Evolutionary conservation across 352 stramenopile species (phyloP), one percentile per base, ranked within the genome.

Genomic region (Paralagenidium karlingii): DNA sequence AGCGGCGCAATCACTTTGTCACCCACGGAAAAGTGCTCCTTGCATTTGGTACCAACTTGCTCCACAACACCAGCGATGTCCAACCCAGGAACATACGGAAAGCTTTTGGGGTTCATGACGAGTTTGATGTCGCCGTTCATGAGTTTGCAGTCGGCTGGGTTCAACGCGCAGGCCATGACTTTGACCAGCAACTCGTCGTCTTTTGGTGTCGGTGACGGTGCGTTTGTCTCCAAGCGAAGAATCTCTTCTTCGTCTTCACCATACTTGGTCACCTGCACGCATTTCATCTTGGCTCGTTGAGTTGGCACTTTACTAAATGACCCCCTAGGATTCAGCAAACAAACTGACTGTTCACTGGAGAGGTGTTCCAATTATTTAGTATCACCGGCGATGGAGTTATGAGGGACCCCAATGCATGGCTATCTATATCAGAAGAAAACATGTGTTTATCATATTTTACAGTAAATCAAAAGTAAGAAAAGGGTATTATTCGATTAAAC

Each of bases 21-120:
- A 9, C 63, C 63, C 13, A 46, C 31, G 4, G 49, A 42, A 34
- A 73, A 58, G 7, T 21, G 11, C n/a, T n/a, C n/a, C 24, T 13
- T 40, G 27, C 54, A 68, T 10, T 50, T 40, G 18, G 32, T 18
- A 6, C 60, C 47, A 5, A 70, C 45, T 13, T 50, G 30, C 20
- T 68, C 45, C 8, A 77, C 47, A 21, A 73, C 31, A 7, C 58
- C 63, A 36, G 58, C 73, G 16, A 73, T 36, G 20, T 77, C 63
- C 21, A 63, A 51, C 3, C 63, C 54, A 3, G 48, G 47, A 7
- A 56, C 49, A 49, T 77, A 77, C 8, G 64, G 60, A 28, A 67
- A 71, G 31, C 33, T 3, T 21, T 58, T 48, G 18, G 60, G 53
- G 21, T 59, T 62, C 47, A 71, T 40, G 10, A 71, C 45, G n/a